These are phyloP conservation scores for Pythium insidiosum DNA, from an alignment of 352 stramenopile species.

Conservation along the genomic window DNA sequence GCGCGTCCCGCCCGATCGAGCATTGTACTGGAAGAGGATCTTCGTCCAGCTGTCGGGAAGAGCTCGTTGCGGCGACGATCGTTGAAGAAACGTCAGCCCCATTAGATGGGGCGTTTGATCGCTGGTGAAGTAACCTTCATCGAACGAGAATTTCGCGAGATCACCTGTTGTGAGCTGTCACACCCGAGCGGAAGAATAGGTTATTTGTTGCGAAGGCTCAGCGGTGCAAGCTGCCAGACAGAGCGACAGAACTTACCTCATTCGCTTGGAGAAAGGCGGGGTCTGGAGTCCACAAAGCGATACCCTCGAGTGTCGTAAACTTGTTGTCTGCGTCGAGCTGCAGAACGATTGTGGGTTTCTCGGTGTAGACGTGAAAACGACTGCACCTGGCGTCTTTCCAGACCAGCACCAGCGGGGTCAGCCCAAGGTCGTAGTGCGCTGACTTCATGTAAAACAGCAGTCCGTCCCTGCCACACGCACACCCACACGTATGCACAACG, in stretches of 20 bases:
- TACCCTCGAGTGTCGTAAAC: conserved; percentile 70
- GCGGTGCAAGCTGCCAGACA: neutral
- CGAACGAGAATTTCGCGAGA: conserved; percentile 72
- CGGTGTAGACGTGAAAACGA: conserved; percentile 66
- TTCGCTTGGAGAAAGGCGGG: conserved; percentile 41
- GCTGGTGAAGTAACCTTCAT: conserved; percentile 41
- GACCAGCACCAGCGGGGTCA: conserved; percentile 80
- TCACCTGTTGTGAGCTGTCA: conserved; percentile 72
- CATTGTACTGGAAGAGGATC: conserved; percentile 76
- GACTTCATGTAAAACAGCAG: conserved; percentile 88
- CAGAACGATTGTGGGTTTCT: conserved; percentile 71
- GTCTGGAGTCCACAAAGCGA: conserved; percentile 42
- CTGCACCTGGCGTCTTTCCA: conserved; percentile 87
- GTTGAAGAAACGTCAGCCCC: conserved; percentile 55
- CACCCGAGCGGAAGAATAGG: too few relatives aligned
- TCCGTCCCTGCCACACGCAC: conserved; percentile 49
- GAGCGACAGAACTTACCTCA: conserved; percentile 35
- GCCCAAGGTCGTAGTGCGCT: conserved; percentile 82
- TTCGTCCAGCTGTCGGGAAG: conserved; percentile 87
- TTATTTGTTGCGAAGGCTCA: too few relatives aligned
- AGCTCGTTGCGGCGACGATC: conserved; percentile 74
- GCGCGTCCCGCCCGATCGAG: conserved; percentile 44
- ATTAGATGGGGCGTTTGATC: conserved; percentile 36
- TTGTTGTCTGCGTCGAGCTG: conserved; percentile 31
- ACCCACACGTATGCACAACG: neutral